Evolutionary conservation across 192 early-diverging fungal genomes (phyloP).

Genomic region (Backusella luteola): DNA sequence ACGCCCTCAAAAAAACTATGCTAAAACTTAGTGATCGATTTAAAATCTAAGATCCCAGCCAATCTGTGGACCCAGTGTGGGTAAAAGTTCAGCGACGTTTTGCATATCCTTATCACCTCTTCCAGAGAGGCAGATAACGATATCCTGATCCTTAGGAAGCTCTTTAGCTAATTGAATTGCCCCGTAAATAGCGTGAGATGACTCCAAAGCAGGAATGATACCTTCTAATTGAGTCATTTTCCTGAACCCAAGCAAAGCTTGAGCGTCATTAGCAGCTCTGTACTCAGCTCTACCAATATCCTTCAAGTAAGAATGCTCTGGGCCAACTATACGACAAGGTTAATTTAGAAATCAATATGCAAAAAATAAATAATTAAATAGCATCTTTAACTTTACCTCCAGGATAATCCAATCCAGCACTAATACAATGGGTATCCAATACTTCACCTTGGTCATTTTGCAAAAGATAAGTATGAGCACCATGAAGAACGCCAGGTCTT

Average conservation of each 20-base stretch:
- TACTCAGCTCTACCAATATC: slow-evolving; percentile 85
- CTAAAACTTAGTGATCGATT: not conserved
- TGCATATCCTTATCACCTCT: slow-evolving; percentile 98
- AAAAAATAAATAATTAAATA: not conserved
- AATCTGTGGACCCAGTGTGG: slow-evolving; percentile 88
- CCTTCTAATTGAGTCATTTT: slow-evolving; percentile 71
- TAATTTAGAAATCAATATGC: too few relatives aligned
- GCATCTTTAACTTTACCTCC: slow-evolving; percentile 47
- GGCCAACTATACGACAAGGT: slow-evolving; percentile 62
- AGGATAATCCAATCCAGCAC: slow-evolving; percentile 95
- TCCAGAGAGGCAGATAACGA: slow-evolving; percentile 89
- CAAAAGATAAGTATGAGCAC: slow-evolving; percentile 89
- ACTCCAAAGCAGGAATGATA: slow-evolving; percentile 96
- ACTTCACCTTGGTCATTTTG: slow-evolving; percentile 96
- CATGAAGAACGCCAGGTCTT: slow-evolving; percentile 91
- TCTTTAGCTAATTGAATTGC: slow-evolving; percentile 76
- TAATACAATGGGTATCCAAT: slow-evolving; percentile 90
- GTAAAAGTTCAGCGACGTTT: slow-evolving; percentile 88
- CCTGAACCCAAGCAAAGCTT: slow-evolving; percentile 85
- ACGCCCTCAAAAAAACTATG: not conserved
- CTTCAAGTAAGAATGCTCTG: slow-evolving; percentile 93
- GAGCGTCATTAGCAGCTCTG: slow-evolving; percentile 56
- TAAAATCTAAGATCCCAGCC: slow-evolving; percentile 83
- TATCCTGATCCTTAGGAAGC: slow-evolving; percentile 74
- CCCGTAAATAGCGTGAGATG: slow-evolving; percentile 87